Evolutionary conservation across 2,329 filamentous ascomycete genomes (phyloP).

Genomic region (Cucurbitaria berberidis): DNA sequence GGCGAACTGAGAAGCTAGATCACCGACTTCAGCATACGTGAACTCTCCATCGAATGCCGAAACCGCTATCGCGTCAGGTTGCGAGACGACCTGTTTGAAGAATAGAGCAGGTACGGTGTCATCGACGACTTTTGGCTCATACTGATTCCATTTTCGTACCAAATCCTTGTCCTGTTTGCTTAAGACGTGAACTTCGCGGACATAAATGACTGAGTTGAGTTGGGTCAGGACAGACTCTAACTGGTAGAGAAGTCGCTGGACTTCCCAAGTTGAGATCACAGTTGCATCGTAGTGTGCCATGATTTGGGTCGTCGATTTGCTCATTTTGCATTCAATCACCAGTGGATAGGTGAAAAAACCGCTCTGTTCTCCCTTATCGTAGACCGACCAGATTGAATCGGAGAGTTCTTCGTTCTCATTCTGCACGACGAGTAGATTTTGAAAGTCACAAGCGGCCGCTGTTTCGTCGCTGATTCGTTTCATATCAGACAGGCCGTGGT

Average conservation of each 20-base stretch:
- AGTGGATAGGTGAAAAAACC: conserved; percentile 46
- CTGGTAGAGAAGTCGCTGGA: conserved; percentile 38
- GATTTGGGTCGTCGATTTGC: conserved; percentile 25
- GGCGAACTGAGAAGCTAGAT: conserved; percentile 33
- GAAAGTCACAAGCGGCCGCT: conserved; percentile 62
- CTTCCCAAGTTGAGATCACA: conserved; percentile 35
- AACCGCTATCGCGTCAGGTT: conserved; percentile 31
- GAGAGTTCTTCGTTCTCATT: conserved; percentile 30
- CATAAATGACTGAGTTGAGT: conserved; percentile 26
- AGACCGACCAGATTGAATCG: conserved; percentile 37
- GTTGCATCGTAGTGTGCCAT: conserved; percentile 36
- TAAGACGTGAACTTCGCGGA: conserved; percentile 34
- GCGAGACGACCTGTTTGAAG: conserved; percentile 21
- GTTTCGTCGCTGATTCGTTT: conserved; percentile 57
- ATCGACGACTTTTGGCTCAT: conserved; percentile 26
- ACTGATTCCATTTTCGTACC: conserved; percentile 31
- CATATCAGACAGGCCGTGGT: conserved; percentile 48
- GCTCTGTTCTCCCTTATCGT: conserved; percentile 34
- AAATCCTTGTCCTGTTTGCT: conserved; percentile 36
- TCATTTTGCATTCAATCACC: conserved; percentile 40
- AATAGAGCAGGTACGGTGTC: conserved; percentile 37
- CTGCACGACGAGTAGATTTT: conserved; percentile 63
- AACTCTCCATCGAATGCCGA: conserved; percentile 40
- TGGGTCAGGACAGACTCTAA: conserved; percentile 37
- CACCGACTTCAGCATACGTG: conserved; percentile 34